phyloP scores from a whole-genome alignment of 2,329 filamentous ascomycete species.

The Purpureocillium takamizusanense region DNA sequence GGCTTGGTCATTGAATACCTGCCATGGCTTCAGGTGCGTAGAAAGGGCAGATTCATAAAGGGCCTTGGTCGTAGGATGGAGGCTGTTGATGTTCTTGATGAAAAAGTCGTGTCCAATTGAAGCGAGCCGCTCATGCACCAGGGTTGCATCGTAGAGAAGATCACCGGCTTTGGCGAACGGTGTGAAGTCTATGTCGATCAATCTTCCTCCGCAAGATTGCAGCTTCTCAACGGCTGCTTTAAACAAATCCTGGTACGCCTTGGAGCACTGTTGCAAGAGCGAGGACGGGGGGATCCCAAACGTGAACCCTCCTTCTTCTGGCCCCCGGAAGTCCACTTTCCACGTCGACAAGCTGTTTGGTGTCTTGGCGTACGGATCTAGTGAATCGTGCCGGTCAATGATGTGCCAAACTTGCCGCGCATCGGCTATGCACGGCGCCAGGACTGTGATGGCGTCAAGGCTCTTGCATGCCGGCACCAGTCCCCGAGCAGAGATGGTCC shows the following conservation, averaged over 20 bases:
- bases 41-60: conserved; percentile 18
- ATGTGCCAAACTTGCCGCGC: conserved; percentile 33
- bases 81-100: conserved; percentile 21
- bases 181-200: conserved; percentile 32
- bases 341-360: too few relatives aligned
- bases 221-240: too few relatives aligned
- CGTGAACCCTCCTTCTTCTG: too few relatives aligned
- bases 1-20: too few relatives aligned
- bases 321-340: too few relatives aligned
- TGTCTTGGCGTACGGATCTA: too few relatives aligned
- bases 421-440: conserved; percentile 35
- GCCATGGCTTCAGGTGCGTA: too few relatives aligned
- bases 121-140: conserved; percentile 43
- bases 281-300: too few relatives aligned
- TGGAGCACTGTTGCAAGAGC: too few relatives aligned
- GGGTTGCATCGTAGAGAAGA: conserved; percentile 43
- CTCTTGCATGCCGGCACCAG: conserved; percentile 43
- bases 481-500: conserved; percentile 34
- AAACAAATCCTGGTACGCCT: too few relatives aligned
- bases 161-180: conserved; percentile 38
- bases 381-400: too few relatives aligned
- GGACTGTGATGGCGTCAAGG: conserved; percentile 43
- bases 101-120: conserved; percentile 26
- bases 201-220: conserved; percentile 8
- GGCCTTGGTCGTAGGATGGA: conserved; percentile 31